A percentile compares a stretch with the other conserved stretches of the same genome.
These are phyloP conservation scores for Lactarius trivialis DNA, from an alignment of 768 basidiomycete genomes.

Conservation along the genomic window DNA sequence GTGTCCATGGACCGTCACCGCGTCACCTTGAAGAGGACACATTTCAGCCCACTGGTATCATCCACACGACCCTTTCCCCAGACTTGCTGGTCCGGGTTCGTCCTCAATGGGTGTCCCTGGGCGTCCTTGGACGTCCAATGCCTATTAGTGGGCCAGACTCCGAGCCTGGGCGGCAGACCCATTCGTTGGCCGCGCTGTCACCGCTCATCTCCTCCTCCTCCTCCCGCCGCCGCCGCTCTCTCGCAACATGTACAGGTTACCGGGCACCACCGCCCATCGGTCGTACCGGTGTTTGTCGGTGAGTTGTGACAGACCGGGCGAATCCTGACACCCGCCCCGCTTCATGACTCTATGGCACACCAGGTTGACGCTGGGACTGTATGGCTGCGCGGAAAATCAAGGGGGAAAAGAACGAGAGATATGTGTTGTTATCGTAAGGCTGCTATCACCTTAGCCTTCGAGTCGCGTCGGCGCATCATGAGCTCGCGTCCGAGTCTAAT, in stretches of 20 bases:
- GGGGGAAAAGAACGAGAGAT: neutral
- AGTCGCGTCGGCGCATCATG: neutral
- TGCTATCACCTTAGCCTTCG: neutral
- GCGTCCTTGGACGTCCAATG: neutral
- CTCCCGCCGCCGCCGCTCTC: neutral
- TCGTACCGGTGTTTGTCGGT: neutral
- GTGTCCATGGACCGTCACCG: neutral
- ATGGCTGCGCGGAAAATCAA: neutral
- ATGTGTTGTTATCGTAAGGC: neutral
- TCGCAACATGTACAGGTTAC: neutral
- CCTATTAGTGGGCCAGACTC: neutral
- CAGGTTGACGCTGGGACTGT: neutral
- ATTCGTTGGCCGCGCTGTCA: neutral
- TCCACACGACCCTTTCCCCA: neutral
- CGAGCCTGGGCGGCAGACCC: neutral
- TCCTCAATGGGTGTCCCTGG: too few species aligned
- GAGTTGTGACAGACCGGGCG: neutral
- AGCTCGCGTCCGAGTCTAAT: too few species aligned
- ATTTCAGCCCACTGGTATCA: neutral
- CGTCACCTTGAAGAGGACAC: slow-evolving; percentile 7
- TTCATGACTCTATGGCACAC: neutral
- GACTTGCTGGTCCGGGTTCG: neutral
- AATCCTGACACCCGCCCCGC: neutral
- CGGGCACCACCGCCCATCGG: neutral
- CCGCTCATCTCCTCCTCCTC: neutral